A percentile compares a stretch with the other conserved stretches of the same genome.
Conservation (phyloP, 2,329 filamentous ascomycete genomes). For the Verticillium zaregamsianum region DNA sequence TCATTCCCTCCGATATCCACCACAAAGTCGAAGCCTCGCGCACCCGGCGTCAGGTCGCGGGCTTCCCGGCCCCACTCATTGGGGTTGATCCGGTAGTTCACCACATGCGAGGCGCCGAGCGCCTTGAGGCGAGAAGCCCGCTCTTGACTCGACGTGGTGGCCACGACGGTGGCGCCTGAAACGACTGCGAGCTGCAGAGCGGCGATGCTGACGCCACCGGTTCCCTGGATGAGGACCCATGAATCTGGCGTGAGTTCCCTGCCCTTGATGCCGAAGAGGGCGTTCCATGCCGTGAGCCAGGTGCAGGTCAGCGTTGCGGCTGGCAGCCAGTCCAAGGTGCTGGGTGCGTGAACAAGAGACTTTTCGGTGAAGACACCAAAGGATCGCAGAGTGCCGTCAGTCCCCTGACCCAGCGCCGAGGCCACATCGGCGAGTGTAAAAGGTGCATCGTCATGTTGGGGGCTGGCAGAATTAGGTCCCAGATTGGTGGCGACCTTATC, state of each 20-base stretch:
- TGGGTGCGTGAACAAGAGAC: slow-evolving; percentile 50
- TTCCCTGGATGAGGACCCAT: slow-evolving; percentile 33
- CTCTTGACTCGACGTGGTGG: slow-evolving; percentile 52
- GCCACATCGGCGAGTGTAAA: slow-evolving; percentile 8
- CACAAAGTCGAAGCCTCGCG: slow-evolving; percentile 55
- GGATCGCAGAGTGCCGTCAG: slow-evolving; percentile 55
- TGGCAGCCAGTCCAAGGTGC: slow-evolving; percentile 28
- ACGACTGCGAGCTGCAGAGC: slow-evolving; percentile 35
- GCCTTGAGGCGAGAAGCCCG: slow-evolving; percentile 50
- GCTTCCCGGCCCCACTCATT: slow-evolving; percentile 58
- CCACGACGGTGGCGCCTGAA: slow-evolving; percentile 48
- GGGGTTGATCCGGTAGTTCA: slow-evolving; percentile 56
- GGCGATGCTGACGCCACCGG: slow-evolving; percentile 32
- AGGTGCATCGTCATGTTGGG: neutral
- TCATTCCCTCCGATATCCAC: slow-evolving; percentile 61
- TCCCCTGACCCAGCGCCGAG: slow-evolving; percentile 50
- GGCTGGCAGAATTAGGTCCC: neutral
- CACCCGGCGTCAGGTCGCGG: slow-evolving; percentile 38
- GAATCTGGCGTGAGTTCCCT: slow-evolving; percentile 30
- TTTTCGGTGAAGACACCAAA: slow-evolving; percentile 54
- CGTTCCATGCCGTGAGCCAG: slow-evolving; percentile 47
- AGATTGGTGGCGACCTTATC: neutral
- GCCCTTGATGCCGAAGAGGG: slow-evolving; percentile 40
- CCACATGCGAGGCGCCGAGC: slow-evolving; percentile 52
- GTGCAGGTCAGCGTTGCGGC: slow-evolving; percentile 45